phyloP scores from a whole-genome alignment of 352 stramenopile genomes.

The Phytopythium cucurbitacearum region DNA sequence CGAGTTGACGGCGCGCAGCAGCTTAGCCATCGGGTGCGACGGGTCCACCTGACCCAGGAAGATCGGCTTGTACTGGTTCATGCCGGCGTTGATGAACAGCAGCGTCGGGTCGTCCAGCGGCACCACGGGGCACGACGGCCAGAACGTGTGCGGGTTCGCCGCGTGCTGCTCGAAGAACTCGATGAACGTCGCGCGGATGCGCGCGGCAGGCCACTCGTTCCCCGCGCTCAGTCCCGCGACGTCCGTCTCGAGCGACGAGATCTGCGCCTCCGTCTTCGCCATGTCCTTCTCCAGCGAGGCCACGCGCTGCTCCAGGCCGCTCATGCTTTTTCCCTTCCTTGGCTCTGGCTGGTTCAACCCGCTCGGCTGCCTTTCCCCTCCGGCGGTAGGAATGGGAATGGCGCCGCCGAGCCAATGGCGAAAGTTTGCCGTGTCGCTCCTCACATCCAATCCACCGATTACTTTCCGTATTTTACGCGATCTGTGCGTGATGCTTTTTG shows the following conservation, averaged over 20 bases:
- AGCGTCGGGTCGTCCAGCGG: slow-evolving; percentile 98
- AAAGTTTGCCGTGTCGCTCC: too few species aligned
- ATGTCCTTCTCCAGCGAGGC: slow-evolving; percentile 22
- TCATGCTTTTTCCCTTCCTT: slow-evolving; percentile 9
- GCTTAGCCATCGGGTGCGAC: slow-evolving; percentile 86
- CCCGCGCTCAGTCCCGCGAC: slow-evolving; percentile 17
- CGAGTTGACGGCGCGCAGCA: slow-evolving; percentile 93
- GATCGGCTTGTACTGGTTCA: slow-evolving; percentile 99
- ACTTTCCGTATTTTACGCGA: too few species aligned
- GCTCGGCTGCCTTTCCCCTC: neutral
- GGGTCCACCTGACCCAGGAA: slow-evolving; percentile 98
- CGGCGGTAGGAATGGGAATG: neutral
- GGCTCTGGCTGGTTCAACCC: neutral
- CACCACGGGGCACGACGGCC: slow-evolving; percentile 94
- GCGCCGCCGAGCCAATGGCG: too few species aligned
- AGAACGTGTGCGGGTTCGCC: slow-evolving; percentile 90
- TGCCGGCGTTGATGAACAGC: slow-evolving; percentile 99
- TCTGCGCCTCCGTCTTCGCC: slow-evolving; percentile 16
- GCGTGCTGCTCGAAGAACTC: slow-evolving; percentile 94
- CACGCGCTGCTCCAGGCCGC: slow-evolving; percentile 28
- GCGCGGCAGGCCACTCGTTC: slow-evolving; percentile 89
- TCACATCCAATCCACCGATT: too few species aligned
- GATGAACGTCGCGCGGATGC: slow-evolving; percentile 97
- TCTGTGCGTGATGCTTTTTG: too few species aligned
- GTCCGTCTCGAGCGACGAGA: slow-evolving; percentile 15